phyloP scores from a whole-genome alignment of 495 filamentous ascomycete species.

The Podospora pseudoanserina region DNA sequence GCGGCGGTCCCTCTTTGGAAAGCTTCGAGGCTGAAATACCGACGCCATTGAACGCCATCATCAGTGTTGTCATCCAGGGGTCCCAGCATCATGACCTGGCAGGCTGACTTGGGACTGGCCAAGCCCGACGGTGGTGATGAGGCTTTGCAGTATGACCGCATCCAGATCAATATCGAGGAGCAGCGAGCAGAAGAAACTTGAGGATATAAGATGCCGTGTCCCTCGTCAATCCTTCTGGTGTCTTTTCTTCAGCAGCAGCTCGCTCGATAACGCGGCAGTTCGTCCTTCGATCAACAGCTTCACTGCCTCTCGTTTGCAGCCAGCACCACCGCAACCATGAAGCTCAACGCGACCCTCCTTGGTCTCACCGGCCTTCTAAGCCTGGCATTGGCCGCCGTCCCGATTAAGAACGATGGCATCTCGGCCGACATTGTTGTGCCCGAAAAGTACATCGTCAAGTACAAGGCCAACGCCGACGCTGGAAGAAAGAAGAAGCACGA shows the following conservation, averaged over 20 bases:
- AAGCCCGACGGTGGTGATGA: neutral
- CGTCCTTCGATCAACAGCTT: conserved; percentile 2
- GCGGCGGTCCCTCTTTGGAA: conserved; percentile 1
- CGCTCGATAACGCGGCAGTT: neutral
- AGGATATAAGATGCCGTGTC: neutral
- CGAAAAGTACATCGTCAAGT: conserved; percentile 28
- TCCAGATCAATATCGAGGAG: neutral
- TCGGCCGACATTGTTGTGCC: conserved; percentile 13
- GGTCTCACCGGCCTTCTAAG: conserved; percentile 13
- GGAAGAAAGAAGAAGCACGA: conserved; percentile 17
- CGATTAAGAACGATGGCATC: conserved; percentile 16
- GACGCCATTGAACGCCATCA: conserved; percentile 8
- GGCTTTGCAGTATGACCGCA: neutral
- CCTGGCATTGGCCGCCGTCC: conserved; percentile 15
- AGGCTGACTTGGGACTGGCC: neutral
- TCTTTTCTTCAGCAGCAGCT: neutral
- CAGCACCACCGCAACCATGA: conserved; percentile 13
- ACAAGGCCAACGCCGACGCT: conserved; percentile 19
- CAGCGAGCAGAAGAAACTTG: neutral
- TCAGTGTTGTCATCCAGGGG: conserved; percentile 2
- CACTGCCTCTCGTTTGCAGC: neutral
- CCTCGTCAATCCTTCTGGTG: neutral
- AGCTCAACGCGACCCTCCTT: conserved; percentile 7
- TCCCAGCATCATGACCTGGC: neutral
- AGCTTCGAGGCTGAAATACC: conserved; percentile 5